phyloP scores from a whole-genome alignment of 2,329 filamentous ascomycete genomes.

The Teratosphaeria destructans region DNA sequence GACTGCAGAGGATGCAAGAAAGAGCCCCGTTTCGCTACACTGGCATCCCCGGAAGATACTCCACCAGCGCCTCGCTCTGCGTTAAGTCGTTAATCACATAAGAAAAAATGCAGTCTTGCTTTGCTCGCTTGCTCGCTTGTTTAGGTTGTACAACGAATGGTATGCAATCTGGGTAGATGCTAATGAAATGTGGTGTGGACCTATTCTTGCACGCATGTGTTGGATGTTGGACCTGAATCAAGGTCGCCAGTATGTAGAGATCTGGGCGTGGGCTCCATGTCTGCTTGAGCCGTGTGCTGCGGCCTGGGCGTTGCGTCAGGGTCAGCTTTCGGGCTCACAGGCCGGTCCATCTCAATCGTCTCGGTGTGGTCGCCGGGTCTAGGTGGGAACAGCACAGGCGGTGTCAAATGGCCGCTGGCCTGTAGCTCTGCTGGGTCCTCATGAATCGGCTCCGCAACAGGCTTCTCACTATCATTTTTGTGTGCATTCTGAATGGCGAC shows the following conservation, averaged over 20 bases:
- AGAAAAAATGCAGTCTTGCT: conserved; percentile 4
- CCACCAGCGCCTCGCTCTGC: conserved; percentile 22
- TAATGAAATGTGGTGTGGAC: background rate
- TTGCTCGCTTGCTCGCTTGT: background rate
- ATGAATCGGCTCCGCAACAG: conserved; percentile 20
- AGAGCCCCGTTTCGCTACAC: background rate
- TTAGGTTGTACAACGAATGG: conserved; percentile 1
- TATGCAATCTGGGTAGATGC: conserved; percentile 1
- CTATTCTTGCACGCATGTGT: conserved; percentile 1
- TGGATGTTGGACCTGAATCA: too few species aligned
- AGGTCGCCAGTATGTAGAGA: conserved; percentile 11
- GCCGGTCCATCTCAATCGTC: conserved; percentile 28
- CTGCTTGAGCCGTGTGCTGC: conserved; percentile 17
- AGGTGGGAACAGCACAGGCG: conserved; percentile 41
- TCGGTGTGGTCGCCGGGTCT: conserved; percentile 33
- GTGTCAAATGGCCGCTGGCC: conserved; percentile 33
- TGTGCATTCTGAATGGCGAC: conserved; percentile 11
- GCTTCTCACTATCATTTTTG: conserved; percentile 2
- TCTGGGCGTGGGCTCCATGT: conserved; percentile 34
- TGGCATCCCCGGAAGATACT: conserved; percentile 4
- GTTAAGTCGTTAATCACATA: conserved; percentile 7
- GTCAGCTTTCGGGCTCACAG: conserved; percentile 8
- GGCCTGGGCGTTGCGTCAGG: conserved; percentile 31
- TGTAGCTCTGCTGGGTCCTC: conserved; percentile 30
- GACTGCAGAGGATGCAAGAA: background rate